Evolutionary conservation across 2,329 filamentous ascomycete species (phyloP).

Genomic region (Fusarium sp.): DNA sequence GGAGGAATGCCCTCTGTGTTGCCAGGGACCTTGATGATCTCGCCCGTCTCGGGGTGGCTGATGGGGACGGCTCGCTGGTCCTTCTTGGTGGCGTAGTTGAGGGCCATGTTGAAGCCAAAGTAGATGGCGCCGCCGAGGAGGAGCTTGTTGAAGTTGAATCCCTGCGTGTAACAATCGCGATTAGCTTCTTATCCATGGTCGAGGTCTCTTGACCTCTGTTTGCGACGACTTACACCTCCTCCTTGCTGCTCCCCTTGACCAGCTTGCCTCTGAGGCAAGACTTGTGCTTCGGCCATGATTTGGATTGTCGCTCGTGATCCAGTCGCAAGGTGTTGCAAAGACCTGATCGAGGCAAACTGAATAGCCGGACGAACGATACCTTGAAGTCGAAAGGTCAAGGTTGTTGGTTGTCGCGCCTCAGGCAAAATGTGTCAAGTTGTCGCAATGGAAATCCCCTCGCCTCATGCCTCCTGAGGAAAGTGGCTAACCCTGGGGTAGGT

Average conservation of each 20-base stretch:
- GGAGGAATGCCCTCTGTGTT: constrained; percentile 71
- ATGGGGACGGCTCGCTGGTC: constrained; percentile 60
- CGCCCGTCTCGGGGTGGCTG: constrained; percentile 62
- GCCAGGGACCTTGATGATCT: constrained; percentile 64
- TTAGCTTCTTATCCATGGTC: constrained; percentile 18
- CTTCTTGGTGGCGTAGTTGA: constrained; percentile 65
- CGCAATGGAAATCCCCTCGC: constrained; percentile 36
- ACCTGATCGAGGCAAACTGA: constrained; percentile 2
- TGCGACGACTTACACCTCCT: constrained; percentile 45
- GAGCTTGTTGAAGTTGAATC: constrained; percentile 59
- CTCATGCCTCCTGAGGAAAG: constrained; percentile 9
- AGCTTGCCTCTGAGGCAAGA: constrained; percentile 38
- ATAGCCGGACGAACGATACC: constrained; percentile 13
- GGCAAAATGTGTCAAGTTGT: constrained; percentile 23
- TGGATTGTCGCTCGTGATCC: constrained; percentile 20
- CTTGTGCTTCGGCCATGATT: constrained; percentile 45
- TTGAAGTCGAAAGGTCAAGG: constrained; percentile 26
- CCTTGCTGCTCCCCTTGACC: constrained; percentile 42
- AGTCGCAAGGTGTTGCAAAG: not conserved
- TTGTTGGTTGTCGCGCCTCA: constrained; percentile 26
- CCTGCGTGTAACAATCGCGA: constrained; percentile 34
- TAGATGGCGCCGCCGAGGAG: constrained; percentile 67
- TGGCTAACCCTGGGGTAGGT: constrained; percentile 2
- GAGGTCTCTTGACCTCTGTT: not conserved
- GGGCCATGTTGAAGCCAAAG: constrained; percentile 68